Percentiles rank a stretch among this genome's conserved stretches.
Evolutionary conservation across 768 basidiomycete genomes (phyloP).

Genomic region (Panaeolus papilionaceus): DNA sequence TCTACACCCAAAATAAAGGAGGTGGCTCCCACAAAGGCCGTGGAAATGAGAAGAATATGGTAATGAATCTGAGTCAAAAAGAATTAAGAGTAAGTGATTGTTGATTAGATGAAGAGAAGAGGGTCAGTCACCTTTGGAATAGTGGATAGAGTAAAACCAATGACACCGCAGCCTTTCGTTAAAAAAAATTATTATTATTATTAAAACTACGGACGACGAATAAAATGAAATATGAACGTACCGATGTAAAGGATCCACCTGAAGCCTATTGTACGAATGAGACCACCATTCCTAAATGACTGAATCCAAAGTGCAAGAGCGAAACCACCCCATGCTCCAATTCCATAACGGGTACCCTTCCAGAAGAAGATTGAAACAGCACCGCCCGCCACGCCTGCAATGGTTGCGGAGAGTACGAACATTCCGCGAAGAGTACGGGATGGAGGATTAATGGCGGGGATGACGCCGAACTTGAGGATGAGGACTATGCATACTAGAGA

Average conservation of each 20-base stretch:
- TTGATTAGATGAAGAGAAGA: constrained; percentile 22
- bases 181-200: constrained; percentile 21
- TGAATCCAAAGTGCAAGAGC: constrained; percentile 88
- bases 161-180: constrained; percentile 66
- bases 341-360: constrained; percentile 85
- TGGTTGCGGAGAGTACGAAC: constrained; percentile 82
- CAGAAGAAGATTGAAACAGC: constrained; percentile 91
- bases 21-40: constrained; percentile 89
- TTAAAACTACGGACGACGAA: constrained; percentile 19
- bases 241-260: constrained; percentile 93
- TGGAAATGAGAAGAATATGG: constrained; percentile 84
- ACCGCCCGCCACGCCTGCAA: constrained; percentile 86
- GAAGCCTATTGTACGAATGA: constrained; percentile 77
- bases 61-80: constrained; percentile 66
- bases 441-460: constrained; percentile 85
- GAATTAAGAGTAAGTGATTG: constrained; percentile 3
- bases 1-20: constrained; percentile 94
- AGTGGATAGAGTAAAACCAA: constrained; percentile 84
- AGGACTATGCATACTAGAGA: constrained; percentile 87
- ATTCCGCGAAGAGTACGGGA: constrained; percentile 81
- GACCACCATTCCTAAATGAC: constrained; percentile 81
- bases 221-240: constrained; percentile 37
- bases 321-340: constrained; percentile 88
- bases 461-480: constrained; percentile 87
- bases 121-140: constrained; percentile 63